Evolutionary conservation across 2,329 filamentous ascomycete species (phyloP).

Genomic region (Cytospora piceicola): DNA sequence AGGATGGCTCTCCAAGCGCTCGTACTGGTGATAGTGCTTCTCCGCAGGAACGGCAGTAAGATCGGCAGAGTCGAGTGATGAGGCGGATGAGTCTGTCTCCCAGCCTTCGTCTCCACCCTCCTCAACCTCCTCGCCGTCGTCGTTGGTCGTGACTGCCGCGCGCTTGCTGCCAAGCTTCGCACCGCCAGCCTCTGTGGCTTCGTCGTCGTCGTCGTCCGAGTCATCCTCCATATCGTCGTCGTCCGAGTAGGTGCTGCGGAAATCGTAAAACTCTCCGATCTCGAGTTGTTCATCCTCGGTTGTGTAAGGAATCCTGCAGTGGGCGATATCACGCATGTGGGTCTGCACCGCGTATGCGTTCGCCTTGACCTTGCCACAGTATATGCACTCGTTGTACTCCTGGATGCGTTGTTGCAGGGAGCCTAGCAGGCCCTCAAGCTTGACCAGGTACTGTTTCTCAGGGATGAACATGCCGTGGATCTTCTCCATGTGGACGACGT

Average conservation of each 20-base stretch:
- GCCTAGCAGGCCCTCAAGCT: slow-evolving; percentile 79
- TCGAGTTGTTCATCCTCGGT: slow-evolving; percentile 89
- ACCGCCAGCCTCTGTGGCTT: slow-evolving; percentile 57
- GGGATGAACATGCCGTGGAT: slow-evolving; percentile 96
- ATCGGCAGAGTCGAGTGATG: slow-evolving; percentile 84
- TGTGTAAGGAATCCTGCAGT: slow-evolving; percentile 94
- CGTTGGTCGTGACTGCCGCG: slow-evolving; percentile 53
- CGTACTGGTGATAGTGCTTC: slow-evolving; percentile 70
- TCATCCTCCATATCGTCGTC: slow-evolving; percentile 67
- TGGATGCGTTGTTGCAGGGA: slow-evolving; percentile 81
- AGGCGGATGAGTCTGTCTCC: slow-evolving; percentile 94
- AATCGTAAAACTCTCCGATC: slow-evolving; percentile 96
- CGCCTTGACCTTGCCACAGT: slow-evolving; percentile 81
- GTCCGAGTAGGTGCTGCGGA: slow-evolving; percentile 93
- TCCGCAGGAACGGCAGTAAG: slow-evolving; percentile 80
- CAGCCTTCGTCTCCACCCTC: slow-evolving; percentile 74
- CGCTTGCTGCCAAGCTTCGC: slow-evolving; percentile 72
- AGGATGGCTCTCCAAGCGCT: slow-evolving; percentile 71
- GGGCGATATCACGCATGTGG: slow-evolving; percentile 95
- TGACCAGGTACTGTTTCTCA: slow-evolving; percentile 79
- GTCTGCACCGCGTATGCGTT: slow-evolving; percentile 84
- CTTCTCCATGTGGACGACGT: slow-evolving; percentile 86
- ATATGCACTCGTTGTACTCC: slow-evolving; percentile 81
- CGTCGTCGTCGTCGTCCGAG: slow-evolving; percentile 60
- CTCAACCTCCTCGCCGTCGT: slow-evolving; percentile 56